These are phyloP conservation scores for Scheffersomyces parashehatae DNA, from an alignment of 1,139 yeast species.

Conservation along the genomic window DNA sequence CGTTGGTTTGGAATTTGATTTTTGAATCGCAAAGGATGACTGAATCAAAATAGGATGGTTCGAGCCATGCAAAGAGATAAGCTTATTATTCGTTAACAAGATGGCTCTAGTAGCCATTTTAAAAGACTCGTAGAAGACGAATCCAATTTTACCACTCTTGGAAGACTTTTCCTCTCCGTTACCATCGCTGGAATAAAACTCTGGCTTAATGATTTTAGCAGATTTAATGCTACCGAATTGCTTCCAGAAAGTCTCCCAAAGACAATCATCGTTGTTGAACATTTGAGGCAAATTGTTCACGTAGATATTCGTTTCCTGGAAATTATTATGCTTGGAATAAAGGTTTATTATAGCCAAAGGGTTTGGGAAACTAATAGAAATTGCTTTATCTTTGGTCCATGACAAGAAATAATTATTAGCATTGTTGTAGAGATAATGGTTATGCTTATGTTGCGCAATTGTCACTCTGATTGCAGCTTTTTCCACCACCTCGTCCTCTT, in stretches of 20 bases:
- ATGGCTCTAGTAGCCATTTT: slow-evolving; percentile 44
- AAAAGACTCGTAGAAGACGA: slow-evolving; percentile 39
- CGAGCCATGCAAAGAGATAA: slow-evolving; percentile 18
- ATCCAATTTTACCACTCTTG: slow-evolving; percentile 40
- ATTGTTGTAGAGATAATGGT: slow-evolving; percentile 26
- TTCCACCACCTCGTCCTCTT: slow-evolving; percentile 22
- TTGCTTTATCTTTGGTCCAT: not conserved
- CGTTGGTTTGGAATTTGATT: slow-evolving; percentile 11
- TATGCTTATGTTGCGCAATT: slow-evolving; percentile 44
- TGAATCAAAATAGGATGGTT: slow-evolving; percentile 30
- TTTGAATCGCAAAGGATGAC: slow-evolving; percentile 45
- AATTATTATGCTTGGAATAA: slow-evolving; percentile 28
- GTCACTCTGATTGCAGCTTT: slow-evolving; percentile 35
- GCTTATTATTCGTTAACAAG: slow-evolving; percentile 36
- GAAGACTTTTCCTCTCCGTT: slow-evolving; percentile 13
- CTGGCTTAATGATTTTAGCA: slow-evolving; percentile 48
- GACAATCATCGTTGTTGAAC: slow-evolving; percentile 39
- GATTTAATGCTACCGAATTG: slow-evolving; percentile 45
- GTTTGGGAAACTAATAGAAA: slow-evolving; percentile 7
- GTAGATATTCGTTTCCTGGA: slow-evolving; percentile 62
- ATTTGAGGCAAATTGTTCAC: slow-evolving; percentile 52
- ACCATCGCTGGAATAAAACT: slow-evolving; percentile 26
- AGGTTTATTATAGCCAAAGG: slow-evolving; percentile 7
- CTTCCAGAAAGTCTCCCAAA: slow-evolving; percentile 43
- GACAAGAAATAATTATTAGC: slow-evolving; percentile 8